A percentile compares a stretch with the other conserved stretches of the same genome.
Evolutionary conservation across 108 stramenopile species (phyloP).

Genomic region (Craspedostauros australis): DNA sequence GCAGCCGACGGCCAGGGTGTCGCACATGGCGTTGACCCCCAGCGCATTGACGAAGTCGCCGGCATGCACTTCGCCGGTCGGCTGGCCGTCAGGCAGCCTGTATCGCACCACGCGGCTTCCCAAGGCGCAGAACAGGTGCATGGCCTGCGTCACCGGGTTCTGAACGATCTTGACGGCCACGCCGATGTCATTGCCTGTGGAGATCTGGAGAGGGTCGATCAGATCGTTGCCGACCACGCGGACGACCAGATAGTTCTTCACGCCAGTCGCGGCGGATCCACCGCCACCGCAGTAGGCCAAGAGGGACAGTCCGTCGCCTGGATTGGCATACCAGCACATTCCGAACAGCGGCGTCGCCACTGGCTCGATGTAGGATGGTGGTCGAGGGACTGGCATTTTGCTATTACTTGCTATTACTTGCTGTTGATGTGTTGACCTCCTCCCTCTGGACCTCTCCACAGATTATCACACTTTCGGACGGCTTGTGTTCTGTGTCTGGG

Average conservation of each 20-base stretch:
- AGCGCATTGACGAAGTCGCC: conserved; percentile 38
- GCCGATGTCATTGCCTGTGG: conserved; percentile 34
- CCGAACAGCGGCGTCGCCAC: conserved; percentile 58
- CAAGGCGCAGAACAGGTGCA: conserved; percentile 32
- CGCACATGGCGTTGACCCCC: conserved; percentile 32
- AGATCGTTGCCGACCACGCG: conserved; percentile 13
- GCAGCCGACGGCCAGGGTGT: conserved; percentile 61
- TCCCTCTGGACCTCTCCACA: too few relatives aligned
- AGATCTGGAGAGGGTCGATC: conserved; percentile 15
- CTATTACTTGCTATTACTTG: not conserved
- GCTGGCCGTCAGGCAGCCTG: conserved; percentile 9
- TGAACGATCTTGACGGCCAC: conserved; percentile 29
- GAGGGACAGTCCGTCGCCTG: conserved; percentile 40
- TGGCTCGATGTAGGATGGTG: conserved; percentile 38
- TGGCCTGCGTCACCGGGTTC: conserved; percentile 25
- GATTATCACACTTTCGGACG: too few relatives aligned
- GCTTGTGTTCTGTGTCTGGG: too few relatives aligned
- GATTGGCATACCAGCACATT: conserved; percentile 53
- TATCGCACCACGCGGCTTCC: conserved; percentile 33
- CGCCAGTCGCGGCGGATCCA: conserved; percentile 64
- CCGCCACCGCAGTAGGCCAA: conserved; percentile 72
- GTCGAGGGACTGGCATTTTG: conserved; percentile 5
- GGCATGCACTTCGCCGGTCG: conserved; percentile 3
- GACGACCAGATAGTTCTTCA: conserved; percentile 45
- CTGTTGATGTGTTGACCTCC: too few relatives aligned